phyloP scores from a whole-genome alignment of 2,329 filamentous ascomycete genomes.

The Epichloe sibirici region DNA sequence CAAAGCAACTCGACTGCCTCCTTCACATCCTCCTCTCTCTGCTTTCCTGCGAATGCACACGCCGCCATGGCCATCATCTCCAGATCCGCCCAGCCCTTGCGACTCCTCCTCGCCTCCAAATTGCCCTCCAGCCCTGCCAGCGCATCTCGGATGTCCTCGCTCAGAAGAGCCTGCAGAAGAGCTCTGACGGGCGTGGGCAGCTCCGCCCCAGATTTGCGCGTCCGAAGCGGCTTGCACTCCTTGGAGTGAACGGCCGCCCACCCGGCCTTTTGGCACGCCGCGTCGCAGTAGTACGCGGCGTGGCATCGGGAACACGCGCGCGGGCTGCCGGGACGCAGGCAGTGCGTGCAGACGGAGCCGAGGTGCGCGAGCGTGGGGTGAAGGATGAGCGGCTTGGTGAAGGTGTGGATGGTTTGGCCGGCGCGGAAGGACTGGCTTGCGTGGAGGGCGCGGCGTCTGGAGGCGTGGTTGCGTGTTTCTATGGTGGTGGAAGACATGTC shows the following conservation, averaged over 20 bases:
- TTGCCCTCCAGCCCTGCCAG: constrained; percentile 35
- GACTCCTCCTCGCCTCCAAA: constrained; percentile 23
- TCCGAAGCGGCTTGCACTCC: constrained; percentile 39
- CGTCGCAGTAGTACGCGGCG: constrained; percentile 40
- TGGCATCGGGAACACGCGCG: constrained; percentile 41
- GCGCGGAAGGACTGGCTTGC: constrained; percentile 30
- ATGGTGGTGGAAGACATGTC: not conserved
- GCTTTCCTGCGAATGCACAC: constrained; percentile 29
- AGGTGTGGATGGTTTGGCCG: constrained; percentile 33
- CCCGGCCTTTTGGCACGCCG: constrained; percentile 39
- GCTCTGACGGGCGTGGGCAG: constrained; percentile 45
- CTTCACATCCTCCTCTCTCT: constrained; percentile 22
- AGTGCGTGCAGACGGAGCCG: constrained; percentile 35
- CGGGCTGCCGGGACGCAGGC: constrained; percentile 23
- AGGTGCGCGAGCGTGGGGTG: constrained; percentile 34
- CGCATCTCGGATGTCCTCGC: constrained; percentile 20
- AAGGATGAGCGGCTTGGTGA: constrained; percentile 29
- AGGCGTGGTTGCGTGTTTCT: constrained; percentile 7
- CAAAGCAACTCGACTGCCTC: constrained; percentile 37
- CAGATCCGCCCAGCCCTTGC: constrained; percentile 32
- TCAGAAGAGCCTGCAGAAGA: constrained; percentile 37
- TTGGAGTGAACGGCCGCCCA: constrained; percentile 40
- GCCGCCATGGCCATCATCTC: constrained; percentile 33
- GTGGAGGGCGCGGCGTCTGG: constrained; percentile 34
- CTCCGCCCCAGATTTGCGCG: constrained; percentile 14